Conservation (phyloP, 2,329 filamentous ascomycete genomes). For the Fusarium pininemorale region DNA sequence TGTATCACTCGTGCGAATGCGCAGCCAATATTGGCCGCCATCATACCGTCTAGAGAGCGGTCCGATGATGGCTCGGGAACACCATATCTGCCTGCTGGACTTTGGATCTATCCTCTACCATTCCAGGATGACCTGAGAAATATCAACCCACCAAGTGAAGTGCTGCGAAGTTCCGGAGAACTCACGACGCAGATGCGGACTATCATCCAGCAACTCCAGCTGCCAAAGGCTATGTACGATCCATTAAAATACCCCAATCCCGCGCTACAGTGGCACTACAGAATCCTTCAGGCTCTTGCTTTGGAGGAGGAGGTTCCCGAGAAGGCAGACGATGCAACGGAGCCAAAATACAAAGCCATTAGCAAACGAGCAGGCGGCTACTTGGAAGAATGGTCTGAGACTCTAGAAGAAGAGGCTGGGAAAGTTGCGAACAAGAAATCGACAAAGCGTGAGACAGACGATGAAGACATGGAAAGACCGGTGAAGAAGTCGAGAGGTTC, state of each 20-base stretch:
- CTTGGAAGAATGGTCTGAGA: slow-evolving; percentile 78
- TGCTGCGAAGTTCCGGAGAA: slow-evolving; percentile 68
- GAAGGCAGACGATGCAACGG: slow-evolving; percentile 76
- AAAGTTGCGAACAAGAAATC: slow-evolving; percentile 51
- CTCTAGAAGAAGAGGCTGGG: slow-evolving; percentile 66
- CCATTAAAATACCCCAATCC: slow-evolving; percentile 91
- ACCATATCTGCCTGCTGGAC: slow-evolving; percentile 79
- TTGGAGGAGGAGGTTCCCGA: slow-evolving; percentile 91
- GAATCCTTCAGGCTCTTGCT: slow-evolving; percentile 88
- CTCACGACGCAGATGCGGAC: slow-evolving; percentile 84
- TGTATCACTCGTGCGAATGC: slow-evolving; percentile 85
- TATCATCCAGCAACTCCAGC: slow-evolving; percentile 84
- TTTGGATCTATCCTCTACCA: slow-evolving; percentile 90
- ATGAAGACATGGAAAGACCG: slow-evolving; percentile 54
- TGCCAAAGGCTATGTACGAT: slow-evolving; percentile 86
- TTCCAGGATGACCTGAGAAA: slow-evolving; percentile 89
- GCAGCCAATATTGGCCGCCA: slow-evolving; percentile 79
- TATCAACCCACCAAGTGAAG: slow-evolving; percentile 68
- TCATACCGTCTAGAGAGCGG: slow-evolving; percentile 78
- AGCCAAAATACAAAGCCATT: slow-evolving; percentile 87
- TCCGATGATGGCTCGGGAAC: slow-evolving; percentile 71
- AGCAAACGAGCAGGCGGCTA: slow-evolving; percentile 86
- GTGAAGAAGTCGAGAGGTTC: slow-evolving; percentile 57
- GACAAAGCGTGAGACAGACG: slow-evolving; percentile 63
- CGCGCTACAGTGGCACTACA: slow-evolving; percentile 95